phyloP scores from a whole-genome alignment of 768 basidiomycete genomes.

The Floccularia luteovirens region DNA sequence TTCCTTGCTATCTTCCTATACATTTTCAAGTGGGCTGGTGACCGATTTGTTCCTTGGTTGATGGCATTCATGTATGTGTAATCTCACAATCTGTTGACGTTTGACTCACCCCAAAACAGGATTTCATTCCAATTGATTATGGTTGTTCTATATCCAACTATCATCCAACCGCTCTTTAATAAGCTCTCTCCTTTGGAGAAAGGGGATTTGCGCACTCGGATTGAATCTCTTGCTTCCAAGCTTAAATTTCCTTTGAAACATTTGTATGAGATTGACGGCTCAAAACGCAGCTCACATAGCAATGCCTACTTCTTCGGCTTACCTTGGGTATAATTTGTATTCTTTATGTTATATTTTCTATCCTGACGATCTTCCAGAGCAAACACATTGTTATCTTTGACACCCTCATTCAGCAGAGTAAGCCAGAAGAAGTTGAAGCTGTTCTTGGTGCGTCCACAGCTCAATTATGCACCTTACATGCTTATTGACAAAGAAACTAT shows the following conservation, averaged over 20 bases:
- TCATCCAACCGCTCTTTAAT: constrained; percentile 97
- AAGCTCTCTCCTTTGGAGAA: constrained; percentile 81
- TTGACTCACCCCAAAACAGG: constrained; percentile 26
- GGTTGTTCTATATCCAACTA: constrained; percentile 74
- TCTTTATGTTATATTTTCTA: neutral
- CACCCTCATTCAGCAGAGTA: constrained; percentile 88
- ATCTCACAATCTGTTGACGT: neutral
- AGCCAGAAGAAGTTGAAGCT: constrained; percentile 91
- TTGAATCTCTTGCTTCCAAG: constrained; percentile 69
- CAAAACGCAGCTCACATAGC: constrained; percentile 89
- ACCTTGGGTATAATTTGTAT: constrained; percentile 59
- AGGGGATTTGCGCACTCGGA: constrained; percentile 70
- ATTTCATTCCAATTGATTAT: constrained; percentile 78
- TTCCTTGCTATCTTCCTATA: constrained; percentile 83
- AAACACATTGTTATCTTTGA: constrained; percentile 98
- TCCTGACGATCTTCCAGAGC: constrained; percentile 35
- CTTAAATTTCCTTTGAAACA: constrained; percentile 93
- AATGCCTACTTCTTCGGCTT: constrained; percentile 99
- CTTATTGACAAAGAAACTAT: constrained; percentile 1
- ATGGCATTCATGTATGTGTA: constrained; percentile 82
- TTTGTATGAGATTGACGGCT: constrained; percentile 95
- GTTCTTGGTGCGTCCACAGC: constrained; percentile 53
- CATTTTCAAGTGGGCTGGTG: constrained; percentile 91
- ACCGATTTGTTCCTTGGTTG: constrained; percentile 86
- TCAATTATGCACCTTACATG: neutral